Conservation (phyloP, 305 asterid genomes). For the Rubia tinctorum region DNA sequence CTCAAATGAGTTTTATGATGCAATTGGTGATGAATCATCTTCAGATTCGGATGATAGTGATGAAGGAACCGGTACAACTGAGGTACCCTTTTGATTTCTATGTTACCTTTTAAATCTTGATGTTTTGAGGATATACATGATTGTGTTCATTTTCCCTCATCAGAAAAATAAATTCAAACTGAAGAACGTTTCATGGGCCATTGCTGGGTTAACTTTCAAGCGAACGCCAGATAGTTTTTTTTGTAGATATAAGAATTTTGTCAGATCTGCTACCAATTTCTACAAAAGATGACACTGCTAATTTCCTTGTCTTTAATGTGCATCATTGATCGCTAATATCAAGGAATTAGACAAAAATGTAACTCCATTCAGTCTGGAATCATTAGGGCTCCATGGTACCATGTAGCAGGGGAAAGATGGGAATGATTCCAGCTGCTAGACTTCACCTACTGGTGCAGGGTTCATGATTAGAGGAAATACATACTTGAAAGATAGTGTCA, state of each 20-base stretch:
- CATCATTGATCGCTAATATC: slow-evolving; percentile 42
- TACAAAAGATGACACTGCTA: not conserved
- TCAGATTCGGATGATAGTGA: slow-evolving; percentile 68
- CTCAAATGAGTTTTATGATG: slow-evolving; percentile 89
- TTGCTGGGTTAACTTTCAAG: slow-evolving; percentile 56
- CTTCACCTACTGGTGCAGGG: slow-evolving; percentile 84
- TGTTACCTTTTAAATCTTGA: slow-evolving; percentile 5
- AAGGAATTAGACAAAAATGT: slow-evolving; percentile 51
- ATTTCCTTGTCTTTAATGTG: slow-evolving; percentile 16
- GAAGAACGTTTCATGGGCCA: slow-evolving; percentile 89
- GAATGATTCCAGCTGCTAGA: slow-evolving; percentile 83
- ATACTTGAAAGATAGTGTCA: slow-evolving; percentile 79
- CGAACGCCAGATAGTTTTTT: slow-evolving; percentile 50
- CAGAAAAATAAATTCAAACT: slow-evolving; percentile 73
- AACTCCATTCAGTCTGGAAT: slow-evolving; percentile 52
- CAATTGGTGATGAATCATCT: slow-evolving; percentile 64
- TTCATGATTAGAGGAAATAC: slow-evolving; percentile 97
- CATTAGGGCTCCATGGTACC: slow-evolving; percentile 64
- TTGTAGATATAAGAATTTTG: slow-evolving; percentile 13
- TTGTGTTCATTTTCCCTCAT: not conserved
- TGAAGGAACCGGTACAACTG: slow-evolving; percentile 41
- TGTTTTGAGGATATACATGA: not conserved
- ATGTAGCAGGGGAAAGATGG: slow-evolving; percentile 78
- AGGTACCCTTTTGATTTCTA: slow-evolving; percentile 30
- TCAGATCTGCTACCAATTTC: slow-evolving; percentile 10